phyloP scores from a whole-genome alignment of 2,329 filamentous ascomycete species.

The Colletotrichum higginsianum region DNA sequence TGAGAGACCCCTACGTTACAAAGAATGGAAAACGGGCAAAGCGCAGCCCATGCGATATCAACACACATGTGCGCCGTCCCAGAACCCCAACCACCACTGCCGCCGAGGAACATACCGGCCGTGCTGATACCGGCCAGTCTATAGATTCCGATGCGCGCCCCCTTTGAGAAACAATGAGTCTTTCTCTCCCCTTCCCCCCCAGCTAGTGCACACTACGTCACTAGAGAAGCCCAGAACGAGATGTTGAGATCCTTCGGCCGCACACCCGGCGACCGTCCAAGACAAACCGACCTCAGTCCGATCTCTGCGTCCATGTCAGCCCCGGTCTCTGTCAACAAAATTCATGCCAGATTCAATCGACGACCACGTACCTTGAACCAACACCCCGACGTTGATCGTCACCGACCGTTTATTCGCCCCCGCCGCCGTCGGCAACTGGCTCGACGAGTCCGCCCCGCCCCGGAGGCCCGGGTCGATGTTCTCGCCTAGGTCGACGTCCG shows the following conservation, averaged over 20 bases:
- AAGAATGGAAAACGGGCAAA: too few species aligned
- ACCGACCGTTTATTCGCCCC: constrained; percentile 49
- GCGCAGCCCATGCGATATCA: too few species aligned
- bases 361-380: constrained; percentile 49
- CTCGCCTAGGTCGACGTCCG: constrained; percentile 3
- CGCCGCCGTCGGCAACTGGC: constrained; percentile 11
- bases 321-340: not conserved
- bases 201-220: too few species aligned
- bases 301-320: constrained; percentile 50
- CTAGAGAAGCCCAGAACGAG: constrained; percentile 38
- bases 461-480: constrained; percentile 24
- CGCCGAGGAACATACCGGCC: not conserved
- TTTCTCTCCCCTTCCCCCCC: too few species aligned
- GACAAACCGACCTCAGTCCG: constrained; percentile 53
- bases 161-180: too few species aligned
- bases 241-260: constrained; percentile 54
- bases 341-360: too few species aligned
- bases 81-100: too few species aligned
- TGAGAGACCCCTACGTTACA: too few species aligned
- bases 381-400: constrained; percentile 52
- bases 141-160: too few species aligned
- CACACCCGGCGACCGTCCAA: constrained; percentile 57
- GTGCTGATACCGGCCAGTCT: not conserved
- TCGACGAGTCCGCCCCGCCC: not conserved
- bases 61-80: too few species aligned